Evolutionary conservation across 129 eudicot species (phyloP), one percentile per base, ranked within the genome.

Genomic region (Artemisia tridentata): DNA sequence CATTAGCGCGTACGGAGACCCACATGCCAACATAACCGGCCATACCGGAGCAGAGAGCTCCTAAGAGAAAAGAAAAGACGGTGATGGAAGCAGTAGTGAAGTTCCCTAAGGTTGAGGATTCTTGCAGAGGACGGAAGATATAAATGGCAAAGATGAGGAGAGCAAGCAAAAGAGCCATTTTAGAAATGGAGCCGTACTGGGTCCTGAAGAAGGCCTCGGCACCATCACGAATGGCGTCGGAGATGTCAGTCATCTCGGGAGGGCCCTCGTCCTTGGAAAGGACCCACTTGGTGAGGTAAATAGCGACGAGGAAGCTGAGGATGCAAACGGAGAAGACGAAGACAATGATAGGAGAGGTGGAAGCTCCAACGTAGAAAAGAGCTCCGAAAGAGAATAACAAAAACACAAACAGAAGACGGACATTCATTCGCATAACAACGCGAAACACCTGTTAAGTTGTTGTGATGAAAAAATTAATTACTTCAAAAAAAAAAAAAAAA

Each of bases 21-120:
- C 98, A 93, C 98, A 93, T 93, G 69, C 98, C 98, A 68, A 93
- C 98, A 85, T 87, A 93, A 31, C 98, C 98, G 82, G 98, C 98
- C 72, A 89, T 60, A 78, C 98, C 98, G 68, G 98, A 93, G 72
- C 98, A 93, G 38, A 93, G 55, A 47, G 98, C 98, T 75, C 98
- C 98, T 51, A 93, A 78, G 54, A 93, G 88, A 82, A 93, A 93
- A 64, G 98, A 78, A 74, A 81, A 78, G 20, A 89, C 98, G 31
- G 98, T 93, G 66, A 93, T 87, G 71, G 64, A 87, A 19, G 98
- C 98, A 68, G 97, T 79, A 54, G 90, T 72, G 46, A 86, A 57
- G 87, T 96, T 89, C 73, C 98, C 96, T 58, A 93, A 21, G 63
- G 95, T 92, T 48, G 96, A 84, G 76, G 90, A 46, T 75, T 93